These are phyloP conservation scores for Croton laevigatus DNA, from an alignment of 441 rosid species.

Conservation along the genomic window DNA sequence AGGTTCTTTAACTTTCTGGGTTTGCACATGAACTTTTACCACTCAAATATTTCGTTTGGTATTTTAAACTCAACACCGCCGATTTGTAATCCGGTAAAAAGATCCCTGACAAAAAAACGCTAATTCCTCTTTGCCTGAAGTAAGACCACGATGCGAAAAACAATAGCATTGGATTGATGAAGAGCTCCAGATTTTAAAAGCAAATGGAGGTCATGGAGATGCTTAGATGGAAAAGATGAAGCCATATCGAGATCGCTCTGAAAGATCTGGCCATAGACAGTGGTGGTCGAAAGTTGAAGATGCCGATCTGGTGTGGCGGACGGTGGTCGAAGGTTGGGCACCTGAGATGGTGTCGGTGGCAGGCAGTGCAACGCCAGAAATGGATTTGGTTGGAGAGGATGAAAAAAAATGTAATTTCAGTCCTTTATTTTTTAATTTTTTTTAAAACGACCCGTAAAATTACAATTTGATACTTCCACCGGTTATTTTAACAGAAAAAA, in stretches of 20 bases:
- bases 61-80: slow-evolving; percentile 69
- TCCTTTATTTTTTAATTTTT: too few relatives aligned
- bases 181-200: slow-evolving; percentile 80
- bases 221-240: slow-evolving; percentile 52
- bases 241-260: slow-evolving; percentile 90
- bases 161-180: slow-evolving; percentile 63
- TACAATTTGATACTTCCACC: too few relatives aligned
- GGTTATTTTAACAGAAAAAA: too few relatives aligned
- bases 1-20: slow-evolving; percentile 86
- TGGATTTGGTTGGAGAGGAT: too few relatives aligned
- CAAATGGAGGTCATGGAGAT: slow-evolving; percentile 60
- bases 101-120: slow-evolving; percentile 57
- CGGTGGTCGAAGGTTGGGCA: too few relatives aligned
- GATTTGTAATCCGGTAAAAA: slow-evolving; percentile 71
- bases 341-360: too few relatives aligned
- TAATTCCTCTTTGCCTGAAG: slow-evolving; percentile 52
- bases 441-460: too few relatives aligned
- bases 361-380: too few relatives aligned
- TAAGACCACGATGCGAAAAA: slow-evolving; percentile 58
- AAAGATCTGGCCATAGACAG: too few relatives aligned
- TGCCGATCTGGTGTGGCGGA: too few relatives aligned
- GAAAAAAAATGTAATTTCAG: too few relatives aligned
- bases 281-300: too few relatives aligned
- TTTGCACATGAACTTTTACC: slow-evolving; percentile 61
- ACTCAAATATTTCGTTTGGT: slow-evolving; percentile 72